Evolutionary conservation across 2,329 filamentous ascomycete species (phyloP).

Genomic region (Xylariaceae sp.): DNA sequence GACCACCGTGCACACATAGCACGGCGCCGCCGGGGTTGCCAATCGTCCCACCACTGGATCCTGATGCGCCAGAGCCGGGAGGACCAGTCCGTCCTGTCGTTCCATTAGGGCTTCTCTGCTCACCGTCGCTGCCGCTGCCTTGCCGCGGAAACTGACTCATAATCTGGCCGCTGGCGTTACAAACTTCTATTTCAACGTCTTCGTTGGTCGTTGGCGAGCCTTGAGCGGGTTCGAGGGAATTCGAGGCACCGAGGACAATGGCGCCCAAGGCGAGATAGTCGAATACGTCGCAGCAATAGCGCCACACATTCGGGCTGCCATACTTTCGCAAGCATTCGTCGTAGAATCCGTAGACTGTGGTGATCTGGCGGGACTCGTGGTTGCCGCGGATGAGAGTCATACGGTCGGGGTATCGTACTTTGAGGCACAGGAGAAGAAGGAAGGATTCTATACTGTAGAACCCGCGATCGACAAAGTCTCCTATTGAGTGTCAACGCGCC

Average conservation of each 20-base stretch:
- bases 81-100: slow-evolving; percentile 61
- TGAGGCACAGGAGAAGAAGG: slow-evolving; percentile 89
- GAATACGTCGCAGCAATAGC: slow-evolving; percentile 96
- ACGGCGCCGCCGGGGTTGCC: slow-evolving; percentile 77
- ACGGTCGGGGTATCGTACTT: slow-evolving; percentile 94
- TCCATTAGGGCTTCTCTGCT: slow-evolving; percentile 32
- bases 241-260: slow-evolving; percentile 82
- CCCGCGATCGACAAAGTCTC: slow-evolving; percentile 95
- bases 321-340: slow-evolving; percentile 96
- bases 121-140: slow-evolving; percentile 23
- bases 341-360: slow-evolving; percentile 96
- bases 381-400: slow-evolving; percentile 96
- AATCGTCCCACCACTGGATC: slow-evolving; percentile 60
- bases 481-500: slow-evolving; percentile 40
- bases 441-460: slow-evolving; percentile 99
- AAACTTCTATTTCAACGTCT: slow-evolving; percentile 88
- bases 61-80: slow-evolving; percentile 76
- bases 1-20: slow-evolving; percentile 90
- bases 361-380: slow-evolving; percentile 95
- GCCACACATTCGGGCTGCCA: slow-evolving; percentile 94
- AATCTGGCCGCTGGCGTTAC: slow-evolving; percentile 78
- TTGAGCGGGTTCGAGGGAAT: slow-evolving; percentile 54
- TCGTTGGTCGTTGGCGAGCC: slow-evolving; percentile 41
- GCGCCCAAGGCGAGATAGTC: slow-evolving; percentile 92
- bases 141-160: slow-evolving; percentile 65